A percentile compares a stretch with the other conserved stretches of the same genome.
Conservation (phyloP, 345 rosid genomes). For the Melaleuca alternifolia region DNA sequence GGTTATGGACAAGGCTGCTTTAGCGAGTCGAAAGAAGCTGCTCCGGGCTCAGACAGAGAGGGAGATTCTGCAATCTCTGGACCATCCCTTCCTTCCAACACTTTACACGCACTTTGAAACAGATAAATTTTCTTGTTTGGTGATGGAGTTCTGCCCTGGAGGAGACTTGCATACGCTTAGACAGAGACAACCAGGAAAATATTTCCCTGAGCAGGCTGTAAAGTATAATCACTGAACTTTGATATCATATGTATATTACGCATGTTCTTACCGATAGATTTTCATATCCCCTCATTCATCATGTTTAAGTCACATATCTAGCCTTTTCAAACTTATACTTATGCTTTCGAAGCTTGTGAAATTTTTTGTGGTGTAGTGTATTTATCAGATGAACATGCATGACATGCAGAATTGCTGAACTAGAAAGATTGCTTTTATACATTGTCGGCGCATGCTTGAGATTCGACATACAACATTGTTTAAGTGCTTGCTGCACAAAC, state of each 20-base stretch:
- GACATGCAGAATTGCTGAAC: neutral
- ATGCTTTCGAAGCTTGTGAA: neutral
- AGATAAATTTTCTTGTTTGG: slow-evolving; percentile 81
- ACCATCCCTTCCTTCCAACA: slow-evolving; percentile 90
- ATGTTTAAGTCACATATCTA: neutral
- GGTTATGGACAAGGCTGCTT: slow-evolving; percentile 91
- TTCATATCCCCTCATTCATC: neutral
- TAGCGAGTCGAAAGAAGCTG: slow-evolving; percentile 82
- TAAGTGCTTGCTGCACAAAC: neutral
- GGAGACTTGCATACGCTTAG: slow-evolving; percentile 89
- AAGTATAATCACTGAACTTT: slow-evolving; percentile 41
- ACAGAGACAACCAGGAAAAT: slow-evolving; percentile 87
- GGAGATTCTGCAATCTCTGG: slow-evolving; percentile 79
- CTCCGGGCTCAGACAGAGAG: slow-evolving; percentile 91
- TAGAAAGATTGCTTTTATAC: neutral
- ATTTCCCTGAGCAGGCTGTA: slow-evolving; percentile 85
- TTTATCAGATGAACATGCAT: neutral
- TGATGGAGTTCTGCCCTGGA: slow-evolving; percentile 95
- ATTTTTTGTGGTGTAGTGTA: neutral
- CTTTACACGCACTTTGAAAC: slow-evolving; percentile 88
- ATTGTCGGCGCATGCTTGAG: neutral
- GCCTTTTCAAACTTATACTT: neutral
- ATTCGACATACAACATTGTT: neutral
- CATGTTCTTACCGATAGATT: neutral
- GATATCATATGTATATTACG: neutral